Evolutionary conservation across 2,329 filamentous ascomycete species (phyloP).

Genomic region (Purpureocillium takamizusanense): DNA sequence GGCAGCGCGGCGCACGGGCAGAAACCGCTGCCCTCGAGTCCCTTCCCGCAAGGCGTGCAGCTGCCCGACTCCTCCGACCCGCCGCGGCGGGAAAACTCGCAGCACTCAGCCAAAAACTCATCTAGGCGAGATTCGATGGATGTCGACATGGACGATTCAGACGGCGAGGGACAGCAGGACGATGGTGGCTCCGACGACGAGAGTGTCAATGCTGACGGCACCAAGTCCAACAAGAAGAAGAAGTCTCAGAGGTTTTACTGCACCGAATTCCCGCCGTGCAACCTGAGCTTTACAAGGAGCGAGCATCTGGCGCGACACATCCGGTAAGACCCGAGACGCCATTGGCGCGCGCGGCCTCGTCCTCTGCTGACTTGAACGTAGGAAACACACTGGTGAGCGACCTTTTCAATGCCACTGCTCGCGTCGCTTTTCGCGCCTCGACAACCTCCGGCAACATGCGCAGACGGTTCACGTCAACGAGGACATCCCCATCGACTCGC

Average conservation of each 20-base stretch:
- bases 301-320: conserved; percentile 95
- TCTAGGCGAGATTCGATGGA: conserved; percentile 51
- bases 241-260: conserved; percentile 96
- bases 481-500: conserved; percentile 86
- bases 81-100: conserved; percentile 40
- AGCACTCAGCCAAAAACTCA: conserved; percentile 49
- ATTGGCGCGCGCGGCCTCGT: background rate
- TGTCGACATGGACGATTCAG: conserved; percentile 68
- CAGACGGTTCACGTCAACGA: conserved; percentile 97
- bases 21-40: conserved; percentile 42
- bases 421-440: conserved; percentile 82
- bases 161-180: conserved; percentile 47
- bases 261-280: conserved; percentile 88
- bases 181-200: conserved; percentile 54
- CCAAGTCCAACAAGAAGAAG: conserved; percentile 83
- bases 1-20: conserved; percentile 33
- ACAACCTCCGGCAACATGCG: conserved; percentile 93
- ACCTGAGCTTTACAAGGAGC: conserved; percentile 87
- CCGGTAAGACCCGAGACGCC: conserved; percentile 41
- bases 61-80: conserved; percentile 35
- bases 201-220: conserved; percentile 52
- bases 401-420: conserved; percentile 96
- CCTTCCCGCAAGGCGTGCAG: conserved; percentile 41
- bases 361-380: conserved; percentile 22
- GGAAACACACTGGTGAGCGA: conserved; percentile 94